Evolutionary conservation across 768 basidiomycete genomes (phyloP).

Genomic region (Rhodosporidiobolus odoratus): DNA sequence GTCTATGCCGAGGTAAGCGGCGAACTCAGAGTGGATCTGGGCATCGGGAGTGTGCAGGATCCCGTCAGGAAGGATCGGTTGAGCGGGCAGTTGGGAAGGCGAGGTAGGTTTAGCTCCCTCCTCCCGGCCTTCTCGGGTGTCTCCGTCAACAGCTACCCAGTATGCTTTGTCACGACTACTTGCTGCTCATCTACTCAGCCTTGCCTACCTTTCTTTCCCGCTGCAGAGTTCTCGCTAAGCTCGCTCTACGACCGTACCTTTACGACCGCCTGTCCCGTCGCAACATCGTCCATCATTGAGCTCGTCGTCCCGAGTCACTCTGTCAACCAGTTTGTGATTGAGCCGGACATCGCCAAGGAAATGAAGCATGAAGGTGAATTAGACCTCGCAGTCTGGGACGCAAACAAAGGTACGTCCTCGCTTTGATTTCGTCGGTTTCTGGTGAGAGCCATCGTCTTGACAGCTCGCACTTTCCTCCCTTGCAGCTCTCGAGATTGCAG

Average conservation of each 20-base stretch:
- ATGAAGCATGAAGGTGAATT: background rate
- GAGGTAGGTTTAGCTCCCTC: conserved; percentile 9
- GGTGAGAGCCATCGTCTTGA: no score
- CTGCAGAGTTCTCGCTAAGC: conserved; percentile 46
- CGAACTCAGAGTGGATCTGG: conserved; percentile 60
- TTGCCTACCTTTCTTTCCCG: conserved; percentile 56
- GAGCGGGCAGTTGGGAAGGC: conserved; percentile 34
- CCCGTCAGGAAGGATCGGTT: conserved; percentile 52
- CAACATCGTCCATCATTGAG: conserved; percentile 41
- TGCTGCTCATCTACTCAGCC: background rate
- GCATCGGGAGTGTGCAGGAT: conserved; percentile 68
- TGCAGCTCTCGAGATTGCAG: background rate
- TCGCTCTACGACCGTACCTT: conserved; percentile 65
- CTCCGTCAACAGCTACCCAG: no score
- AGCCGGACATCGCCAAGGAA: background rate
- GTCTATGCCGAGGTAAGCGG: conserved; percentile 7
- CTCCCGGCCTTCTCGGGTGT: no score
- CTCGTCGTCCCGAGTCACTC: conserved; percentile 44
- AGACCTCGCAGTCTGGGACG: conserved; percentile 20
- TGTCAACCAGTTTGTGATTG: conserved; percentile 20
- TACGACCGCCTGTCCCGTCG: conserved; percentile 64
- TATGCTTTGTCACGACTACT: no score
- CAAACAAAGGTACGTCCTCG: conserved; percentile 12
- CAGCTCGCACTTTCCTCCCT: background rate
- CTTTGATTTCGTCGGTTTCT: no score